Conservation (phyloP, 1,284 basidiomycete species). For the Boletus sp. region DNA sequence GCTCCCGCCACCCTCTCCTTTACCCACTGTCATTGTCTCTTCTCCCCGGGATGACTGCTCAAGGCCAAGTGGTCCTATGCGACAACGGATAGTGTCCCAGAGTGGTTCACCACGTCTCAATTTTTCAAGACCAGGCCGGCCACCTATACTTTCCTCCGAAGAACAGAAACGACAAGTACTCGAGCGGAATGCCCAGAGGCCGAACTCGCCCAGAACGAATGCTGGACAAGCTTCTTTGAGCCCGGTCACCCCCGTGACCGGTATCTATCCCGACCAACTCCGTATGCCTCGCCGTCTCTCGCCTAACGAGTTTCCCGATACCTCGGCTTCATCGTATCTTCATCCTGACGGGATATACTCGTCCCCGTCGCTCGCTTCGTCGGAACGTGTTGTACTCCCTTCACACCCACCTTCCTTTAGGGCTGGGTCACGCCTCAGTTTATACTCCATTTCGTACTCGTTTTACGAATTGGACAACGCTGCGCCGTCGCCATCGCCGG, state of each 20-base stretch:
- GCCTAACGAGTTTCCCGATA: conserved; percentile 1
- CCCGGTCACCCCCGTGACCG: conserved; percentile 31
- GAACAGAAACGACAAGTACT: conserved; percentile 63
- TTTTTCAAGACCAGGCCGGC: conserved; percentile 59
- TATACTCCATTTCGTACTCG: conserved; percentile 65
- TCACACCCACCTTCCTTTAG: conserved; percentile 40
- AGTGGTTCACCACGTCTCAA: conserved; percentile 45
- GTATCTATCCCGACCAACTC: conserved; percentile 15
- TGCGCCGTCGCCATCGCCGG: conserved; percentile 19
- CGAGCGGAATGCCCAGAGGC: conserved; percentile 55
- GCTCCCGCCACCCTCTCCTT: conserved; percentile 41
- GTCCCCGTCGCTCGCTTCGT: conserved; percentile 20
- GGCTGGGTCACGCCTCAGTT: conserved; percentile 48
- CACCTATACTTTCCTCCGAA: conserved; percentile 49
- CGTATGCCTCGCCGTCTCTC: conserved; percentile 3
- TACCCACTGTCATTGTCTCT: conserved; percentile 54
- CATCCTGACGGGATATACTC: conserved; percentile 24
- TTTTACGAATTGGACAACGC: conserved; percentile 61
- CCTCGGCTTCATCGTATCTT: conserved; percentile 19
- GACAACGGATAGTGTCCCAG: conserved; percentile 40
- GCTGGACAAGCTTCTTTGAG: conserved; percentile 16
- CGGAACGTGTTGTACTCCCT: conserved; percentile 23
- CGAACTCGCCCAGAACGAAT: conserved; percentile 28
- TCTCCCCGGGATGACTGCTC: conserved; percentile 34
- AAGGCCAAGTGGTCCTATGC: conserved; percentile 19